Conservation (phyloP, 83 land plant species). For the Thuja plicata region DNA sequence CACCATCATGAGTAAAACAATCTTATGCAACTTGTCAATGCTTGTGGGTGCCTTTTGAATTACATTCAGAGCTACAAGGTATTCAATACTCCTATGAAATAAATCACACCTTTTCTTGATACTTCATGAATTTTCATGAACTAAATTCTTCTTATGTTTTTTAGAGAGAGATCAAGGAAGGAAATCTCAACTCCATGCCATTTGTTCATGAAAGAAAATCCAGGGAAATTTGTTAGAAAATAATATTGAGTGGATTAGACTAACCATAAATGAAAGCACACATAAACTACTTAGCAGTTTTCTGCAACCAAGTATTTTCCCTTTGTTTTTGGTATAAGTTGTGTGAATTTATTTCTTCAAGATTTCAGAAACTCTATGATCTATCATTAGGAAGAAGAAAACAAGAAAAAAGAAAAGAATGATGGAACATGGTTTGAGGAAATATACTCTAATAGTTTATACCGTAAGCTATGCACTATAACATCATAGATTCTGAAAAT, state of each 20-base stretch:
- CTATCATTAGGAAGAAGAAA: no score
- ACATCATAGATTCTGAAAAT: no score
- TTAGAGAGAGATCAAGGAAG: conserved; percentile 56
- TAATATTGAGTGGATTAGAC: conserved; percentile 18
- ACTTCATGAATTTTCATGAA: not conserved
- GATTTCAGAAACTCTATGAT: no score
- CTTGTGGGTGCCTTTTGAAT: conserved; percentile 69
- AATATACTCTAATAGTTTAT: no score
- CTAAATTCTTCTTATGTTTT: not conserved
- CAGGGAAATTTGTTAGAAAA: conserved; percentile 21
- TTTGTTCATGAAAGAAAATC: conserved; percentile 32
- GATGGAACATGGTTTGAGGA: no score
- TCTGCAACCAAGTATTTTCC: conserved; percentile 40
- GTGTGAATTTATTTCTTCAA: no score
- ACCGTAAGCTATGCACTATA: no score
- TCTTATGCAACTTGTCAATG: conserved; percentile 49
- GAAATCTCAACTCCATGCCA: conserved; percentile 51
- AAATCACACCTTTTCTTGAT: not conserved
- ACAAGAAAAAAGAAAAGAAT: no score
- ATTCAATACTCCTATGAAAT: not conserved
- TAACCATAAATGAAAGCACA: conserved; percentile 21
- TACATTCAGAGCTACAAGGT: conserved; percentile 67
- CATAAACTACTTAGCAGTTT: conserved; percentile 44
- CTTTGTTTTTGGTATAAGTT: not conserved
- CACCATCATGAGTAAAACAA: conserved; percentile 28